A percentile compares a stretch with the other conserved stretches of the same genome.
Conservation (phyloP, 768 basidiomycete genomes). For the Xerocomellus amylosporus region DNA sequence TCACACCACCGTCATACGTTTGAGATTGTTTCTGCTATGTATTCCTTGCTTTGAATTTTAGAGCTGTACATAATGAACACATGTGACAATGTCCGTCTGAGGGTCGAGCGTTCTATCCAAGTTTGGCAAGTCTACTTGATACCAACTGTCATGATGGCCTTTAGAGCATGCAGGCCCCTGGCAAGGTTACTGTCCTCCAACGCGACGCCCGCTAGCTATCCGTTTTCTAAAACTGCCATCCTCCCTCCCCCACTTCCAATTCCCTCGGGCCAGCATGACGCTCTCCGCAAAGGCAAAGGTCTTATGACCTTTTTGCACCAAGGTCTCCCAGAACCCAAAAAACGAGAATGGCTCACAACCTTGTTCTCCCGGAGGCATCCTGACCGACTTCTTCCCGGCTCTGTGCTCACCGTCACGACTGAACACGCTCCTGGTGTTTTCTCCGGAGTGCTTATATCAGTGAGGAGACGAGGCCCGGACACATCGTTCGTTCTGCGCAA, state of each 20-base stretch:
- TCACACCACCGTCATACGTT: slow-evolving; percentile 14
- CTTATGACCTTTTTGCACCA: slow-evolving; percentile 73
- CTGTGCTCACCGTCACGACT: slow-evolving; percentile 78
- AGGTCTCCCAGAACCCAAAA: slow-evolving; percentile 63
- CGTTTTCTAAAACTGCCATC: slow-evolving; percentile 71
- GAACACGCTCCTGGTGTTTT: slow-evolving; percentile 79
- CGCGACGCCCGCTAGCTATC: slow-evolving; percentile 40
- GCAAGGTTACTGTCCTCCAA: slow-evolving; percentile 27
- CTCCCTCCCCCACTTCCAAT: slow-evolving; percentile 45
- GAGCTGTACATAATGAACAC: slow-evolving; percentile 29
- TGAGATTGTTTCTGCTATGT: slow-evolving; percentile 24
- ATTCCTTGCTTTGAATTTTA: slow-evolving; percentile 30
- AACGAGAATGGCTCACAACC: slow-evolving; percentile 62
- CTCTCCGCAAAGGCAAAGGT: slow-evolving; percentile 66
- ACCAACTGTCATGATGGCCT: slow-evolving; percentile 9
- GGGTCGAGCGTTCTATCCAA: slow-evolving; percentile 1
- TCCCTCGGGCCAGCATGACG: slow-evolving; percentile 36
- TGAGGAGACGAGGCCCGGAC: slow-evolving; percentile 80
- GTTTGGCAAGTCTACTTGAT: slow-evolving; percentile 14
- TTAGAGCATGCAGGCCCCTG: slow-evolving; percentile 8
- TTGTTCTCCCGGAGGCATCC: slow-evolving; percentile 73
- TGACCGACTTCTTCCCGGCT: slow-evolving; percentile 71
- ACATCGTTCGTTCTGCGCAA: slow-evolving; percentile 89
- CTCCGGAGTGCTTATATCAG: slow-evolving; percentile 83
- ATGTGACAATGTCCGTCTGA: not conserved